Conservation (phyloP, 768 basidiomycete species). For the Phylloporus scabripes region DNA sequence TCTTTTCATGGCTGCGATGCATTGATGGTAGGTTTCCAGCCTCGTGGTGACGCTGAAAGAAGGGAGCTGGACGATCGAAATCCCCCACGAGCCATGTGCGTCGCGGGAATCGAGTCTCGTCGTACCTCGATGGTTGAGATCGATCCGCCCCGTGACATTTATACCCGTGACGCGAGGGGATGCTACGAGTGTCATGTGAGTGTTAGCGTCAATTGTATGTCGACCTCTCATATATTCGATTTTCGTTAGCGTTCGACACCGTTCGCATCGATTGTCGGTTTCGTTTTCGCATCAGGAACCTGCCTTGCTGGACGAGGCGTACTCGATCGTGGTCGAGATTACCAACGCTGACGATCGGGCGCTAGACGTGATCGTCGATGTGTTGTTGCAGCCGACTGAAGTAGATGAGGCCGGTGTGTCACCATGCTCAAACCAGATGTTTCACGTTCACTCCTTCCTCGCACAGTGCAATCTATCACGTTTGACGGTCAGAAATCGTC, state of each 20-base stretch:
- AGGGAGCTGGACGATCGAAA: slow-evolving; percentile 63
- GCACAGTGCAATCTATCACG: slow-evolving; percentile 53
- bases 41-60: slow-evolving; percentile 50
- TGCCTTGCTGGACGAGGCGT: slow-evolving; percentile 77
- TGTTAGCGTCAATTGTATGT: slow-evolving; percentile 1
- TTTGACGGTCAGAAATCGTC: slow-evolving; percentile 61
- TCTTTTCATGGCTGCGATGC: not conserved
- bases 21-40: slow-evolving; percentile 32
- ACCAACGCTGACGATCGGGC: slow-evolving; percentile 66
- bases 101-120: slow-evolving; percentile 29
- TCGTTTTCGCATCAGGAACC: slow-evolving; percentile 55
- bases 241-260: slow-evolving; percentile 50
- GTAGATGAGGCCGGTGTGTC: slow-evolving; percentile 63
- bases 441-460: no score
- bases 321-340: slow-evolving; percentile 66
- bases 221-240: not conserved
- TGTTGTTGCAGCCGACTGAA: slow-evolving; percentile 76
- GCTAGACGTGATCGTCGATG: slow-evolving; percentile 64
- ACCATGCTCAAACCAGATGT: not conserved
- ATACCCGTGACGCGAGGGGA: slow-evolving; percentile 46
- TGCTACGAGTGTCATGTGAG: slow-evolving; percentile 45
- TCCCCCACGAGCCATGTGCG: slow-evolving; percentile 46
- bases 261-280: slow-evolving; percentile 53
- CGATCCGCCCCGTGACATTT: slow-evolving; percentile 48
- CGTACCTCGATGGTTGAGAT: slow-evolving; percentile 52